phyloP scores from a whole-genome alignment of 805 yeast species.

The Hanseniaspora thailandica region DNA sequence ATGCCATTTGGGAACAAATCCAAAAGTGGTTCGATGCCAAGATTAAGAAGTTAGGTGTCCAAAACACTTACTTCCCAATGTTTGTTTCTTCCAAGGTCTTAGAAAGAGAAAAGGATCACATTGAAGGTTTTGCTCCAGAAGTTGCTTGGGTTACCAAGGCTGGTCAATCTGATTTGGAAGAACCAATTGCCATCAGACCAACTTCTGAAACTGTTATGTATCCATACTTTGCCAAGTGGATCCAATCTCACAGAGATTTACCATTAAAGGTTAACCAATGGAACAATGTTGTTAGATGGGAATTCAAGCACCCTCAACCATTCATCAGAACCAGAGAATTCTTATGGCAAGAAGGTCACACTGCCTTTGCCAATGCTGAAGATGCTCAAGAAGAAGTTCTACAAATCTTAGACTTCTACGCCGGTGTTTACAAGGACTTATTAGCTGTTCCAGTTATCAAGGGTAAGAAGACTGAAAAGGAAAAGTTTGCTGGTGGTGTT shows the following conservation, averaged over 20 bases:
- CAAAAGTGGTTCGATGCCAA: constrained; percentile 72
- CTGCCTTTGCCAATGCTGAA: constrained; percentile 78
- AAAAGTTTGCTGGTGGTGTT: constrained; percentile 95
- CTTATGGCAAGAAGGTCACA: constrained; percentile 99
- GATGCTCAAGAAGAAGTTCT: constrained; percentile 76
- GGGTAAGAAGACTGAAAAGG: constrained; percentile 93
- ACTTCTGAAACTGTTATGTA: constrained; percentile 99
- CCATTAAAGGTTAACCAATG: constrained; percentile 95
- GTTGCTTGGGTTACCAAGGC: constrained; percentile 99
- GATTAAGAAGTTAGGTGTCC: constrained; percentile 82
- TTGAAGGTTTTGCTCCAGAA: constrained; percentile 99
- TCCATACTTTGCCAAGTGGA: constrained; percentile 98
- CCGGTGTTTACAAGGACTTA: constrained; percentile 73
- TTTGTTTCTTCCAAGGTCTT: constrained; percentile 85
- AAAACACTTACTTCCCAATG: constrained; percentile 97
- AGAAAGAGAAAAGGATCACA: constrained; percentile 95
- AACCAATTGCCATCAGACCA: constrained; percentile 98
- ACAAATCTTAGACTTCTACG: constrained; percentile 77
- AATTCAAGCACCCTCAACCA: constrained; percentile 99
- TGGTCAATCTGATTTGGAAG: constrained; percentile 86
- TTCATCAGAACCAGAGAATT: constrained; percentile 97
- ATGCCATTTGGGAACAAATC: constrained; percentile 86
- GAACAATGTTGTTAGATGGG: constrained; percentile 99
- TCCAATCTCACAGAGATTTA: constrained; percentile 93
- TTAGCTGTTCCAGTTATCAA: constrained; percentile 95